Base-by-base conservation (phyloP, 805 yeast species). In the Komagataella kurtzmanii region DNA sequence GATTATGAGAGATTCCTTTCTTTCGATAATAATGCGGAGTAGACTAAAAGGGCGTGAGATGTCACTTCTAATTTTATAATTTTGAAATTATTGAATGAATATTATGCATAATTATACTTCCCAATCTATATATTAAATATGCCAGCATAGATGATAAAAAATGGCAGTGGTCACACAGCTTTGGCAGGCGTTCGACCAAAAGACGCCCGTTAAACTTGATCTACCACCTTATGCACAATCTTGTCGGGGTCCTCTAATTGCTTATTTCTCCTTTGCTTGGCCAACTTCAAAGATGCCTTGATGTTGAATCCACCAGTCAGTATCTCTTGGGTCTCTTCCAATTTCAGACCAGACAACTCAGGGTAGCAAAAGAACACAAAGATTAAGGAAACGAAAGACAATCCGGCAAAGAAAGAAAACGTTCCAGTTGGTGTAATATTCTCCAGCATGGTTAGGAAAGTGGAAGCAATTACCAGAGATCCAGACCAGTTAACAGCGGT, bases 401-500 rank as follows among this genome's bases (percentile, higher is more conserved):
- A 74, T 1, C 80, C 95, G 1, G 96, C 97, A 65, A 89, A 91
- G 57, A 91, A 78, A 1, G 90, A 80, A 68, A 91, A 91, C 0
- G 98, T 91, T 23, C 98, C 98, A 0, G 96, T 80, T 46, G 98
- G 97, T 1, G 98, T 88, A 56, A 93, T 88, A 58, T 81, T 85
- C 63, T 87, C 79, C 70, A 93, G 76, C 97, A 91, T 89, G 24
- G 98, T 91, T 66, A 93, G 75, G 69, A 90, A 91, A 0, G 97
- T 86, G 2, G 96, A 79, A 1, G 97, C 87, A 63, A 93, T 88
- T 46, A 87, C 84, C 59, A 91, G 72, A 21, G 96, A 88, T 50
- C 98, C 98, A 5, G 88, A 80, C 99, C 99, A 91, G 71, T 91
- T 91, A 47, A 90, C 82, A 14, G 93, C 91, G 10, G 97, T 88